Evolutionary conservation across 2,329 filamentous ascomycete species (phyloP).

Genomic region (Raffaelea ambrosiae): DNA sequence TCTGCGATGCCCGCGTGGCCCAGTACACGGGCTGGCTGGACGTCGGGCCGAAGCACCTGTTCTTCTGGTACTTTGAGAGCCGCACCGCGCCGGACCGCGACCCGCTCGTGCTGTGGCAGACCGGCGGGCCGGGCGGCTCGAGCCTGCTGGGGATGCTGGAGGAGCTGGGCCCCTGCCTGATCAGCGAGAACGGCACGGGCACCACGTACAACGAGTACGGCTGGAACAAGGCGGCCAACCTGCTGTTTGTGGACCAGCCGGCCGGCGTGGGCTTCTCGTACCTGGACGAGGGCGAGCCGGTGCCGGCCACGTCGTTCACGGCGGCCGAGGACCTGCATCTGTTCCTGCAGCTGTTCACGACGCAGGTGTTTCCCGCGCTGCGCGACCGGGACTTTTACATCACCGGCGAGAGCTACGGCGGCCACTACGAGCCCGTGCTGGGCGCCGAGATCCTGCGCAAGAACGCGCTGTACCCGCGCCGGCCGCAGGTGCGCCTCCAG

Average conservation of each 20-base stretch:
- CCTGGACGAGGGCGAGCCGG: constrained; percentile 13
- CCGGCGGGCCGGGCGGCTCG: constrained; percentile 31
- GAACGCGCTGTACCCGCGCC: constrained; percentile 35
- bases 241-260: constrained; percentile 55
- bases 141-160: constrained; percentile 32
- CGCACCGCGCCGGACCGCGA: constrained; percentile 21
- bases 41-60: constrained; percentile 33
- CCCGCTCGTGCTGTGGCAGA: constrained; percentile 27
- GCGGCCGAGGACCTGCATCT: constrained; percentile 23
- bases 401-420: constrained; percentile 16
- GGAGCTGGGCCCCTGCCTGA: constrained; percentile 33
- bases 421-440: constrained; percentile 50
- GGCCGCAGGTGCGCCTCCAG: constrained; percentile 37
- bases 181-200: constrained; percentile 33
- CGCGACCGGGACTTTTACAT: constrained; percentile 1
- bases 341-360: constrained; percentile 4
- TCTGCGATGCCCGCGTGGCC: constrained; percentile 1
- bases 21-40: constrained; percentile 9
- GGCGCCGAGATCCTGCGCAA: constrained; percentile 36
- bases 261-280: constrained; percentile 51
- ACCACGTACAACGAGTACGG: constrained; percentile 41
- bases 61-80: constrained; percentile 59
- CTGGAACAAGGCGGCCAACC: constrained; percentile 50
- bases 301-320: constrained; percentile 39
- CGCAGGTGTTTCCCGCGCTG: constrained; percentile 2